Base-by-base conservation (phyloP, 2,329 filamentous ascomycete genomes). In the Westerdykella ornata region DNA sequence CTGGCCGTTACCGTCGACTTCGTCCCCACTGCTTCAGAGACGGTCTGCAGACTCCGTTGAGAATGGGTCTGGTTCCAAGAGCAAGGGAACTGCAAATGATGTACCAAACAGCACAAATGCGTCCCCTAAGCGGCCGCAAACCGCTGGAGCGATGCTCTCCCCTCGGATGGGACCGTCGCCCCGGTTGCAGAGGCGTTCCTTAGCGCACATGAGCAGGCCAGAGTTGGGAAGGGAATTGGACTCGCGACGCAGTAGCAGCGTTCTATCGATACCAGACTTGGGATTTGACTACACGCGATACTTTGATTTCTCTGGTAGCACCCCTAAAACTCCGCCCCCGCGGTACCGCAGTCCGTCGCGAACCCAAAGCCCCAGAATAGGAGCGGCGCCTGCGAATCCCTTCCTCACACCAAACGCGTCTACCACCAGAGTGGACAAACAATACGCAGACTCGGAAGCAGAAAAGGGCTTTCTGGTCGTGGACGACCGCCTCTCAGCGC, bases 401-500 rank as follows among this genome's bases (percentile, higher is more conserved):
- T 60, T 62, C 42, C 42, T 47, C n/a, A 60, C 59, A 11, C 60
- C 60, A 14, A 53, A 51, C 29, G 46, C 52, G 5, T 62, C 62
- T 2, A 53, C 53, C 6, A 57, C 58, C 4, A 59, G 47, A 13
- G 41, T 60, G 30, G 47, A 51, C 19, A 18, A 16, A 5, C 3
- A 15, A 18, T 15, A 14, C 8, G 35, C 41, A 3, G 41, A 59
- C 12, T 46, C 44, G 30, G 54, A 63, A 26, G 35, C 48, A 0
- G 58, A 63, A 35, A 60, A 53, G 41, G 51, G 55, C 31, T 62
- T 65, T 44, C 65, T 69, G 45, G 62, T 68, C 18, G 51, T 73
- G 9, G 71, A 76, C 51, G 72, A 76, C 48, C 62, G 71, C 22
- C 54, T 76, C 11, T 64, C 59, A 14, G 69, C 67, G 7, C 70